Evolutionary conservation across 2,329 filamentous ascomycete genomes (phyloP), one percentile per base, ranked within the genome.

Genomic region (Epichloe bromicola): DNA sequence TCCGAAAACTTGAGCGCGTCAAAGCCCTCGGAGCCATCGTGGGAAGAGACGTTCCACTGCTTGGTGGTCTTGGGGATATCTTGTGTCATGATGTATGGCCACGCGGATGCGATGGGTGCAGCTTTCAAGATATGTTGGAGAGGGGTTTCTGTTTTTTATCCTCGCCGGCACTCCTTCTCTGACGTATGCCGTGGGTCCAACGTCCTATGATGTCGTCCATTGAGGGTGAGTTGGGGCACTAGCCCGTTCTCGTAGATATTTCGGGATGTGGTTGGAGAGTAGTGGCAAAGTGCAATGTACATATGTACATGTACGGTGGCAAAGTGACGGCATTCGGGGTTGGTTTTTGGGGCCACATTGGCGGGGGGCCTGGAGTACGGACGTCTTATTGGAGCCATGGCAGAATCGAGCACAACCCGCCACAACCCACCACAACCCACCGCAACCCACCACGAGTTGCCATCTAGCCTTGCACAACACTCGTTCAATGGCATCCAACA

Each of bases 1-100:
- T 80, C 72, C 53, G 74, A 67, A 58, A 78, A 75, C 58, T 73
- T 65, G 39, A 88, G 71, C 41, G 70, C 71, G 45, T 85, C 78
- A 59, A 87, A 83, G 57, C 72, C 74, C 40, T 72, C 63, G 2
- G 56, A 68, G 56, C 73, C 73, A 26, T 57, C 46, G 30, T 53
- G 50, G 8, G 53, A 46, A 36, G 68, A 66, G 42, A 85, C 63
- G 34, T 64, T 69, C 82, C 82, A 86, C 62, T 76, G 70, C 65
- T 72, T 73, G 55, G 73, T 76, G 0, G 73, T 80, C 51, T 61
- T 54, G 53, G 63, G 62, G 43, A 63, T 61, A 11, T 57, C 30
- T 49, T 59, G 53, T 26, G 61, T 47, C 62, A 64, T 65, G 14
- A 15, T 47, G 5, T 23, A 4, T 6, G 15, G 49, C n/a, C 17